Evolutionary conservation across 805 yeast genomes (phyloP), one percentile per base, ranked within the genome.

Genomic region (Monosporozyma siamensis): DNA sequence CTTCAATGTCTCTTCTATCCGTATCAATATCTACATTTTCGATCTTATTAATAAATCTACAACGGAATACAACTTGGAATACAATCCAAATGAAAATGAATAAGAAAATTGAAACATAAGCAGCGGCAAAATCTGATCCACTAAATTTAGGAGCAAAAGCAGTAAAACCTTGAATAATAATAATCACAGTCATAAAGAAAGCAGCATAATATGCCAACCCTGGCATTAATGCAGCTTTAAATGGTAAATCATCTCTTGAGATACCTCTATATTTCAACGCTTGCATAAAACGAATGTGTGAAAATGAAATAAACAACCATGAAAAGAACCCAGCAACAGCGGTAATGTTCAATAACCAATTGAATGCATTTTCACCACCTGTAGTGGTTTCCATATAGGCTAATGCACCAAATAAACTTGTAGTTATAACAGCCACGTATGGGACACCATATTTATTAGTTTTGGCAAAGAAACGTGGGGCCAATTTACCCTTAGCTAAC

Each of bases 251-350:
- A 51, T 80, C 78, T 54, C 95, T 67, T 21, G 80, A 67, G 43
- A 82, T 78, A 40, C 79, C 78, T 59, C 87, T 75, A 18, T 66
- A 58, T 51, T 71, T 74, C 52, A 85, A 64, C 26, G 81, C 79
- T 32, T 67, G 61, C 80, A 82, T 82, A 64, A 82, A 82, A 58
- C 89, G 69, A 44, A 82, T 63, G 61, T 81, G 89, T 3, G 82
- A 68, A 37, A 73, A 61, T 23, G 79, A 70, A 47, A 82, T 80
- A 58, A 77, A 73, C 39, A 77, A 71, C 89, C 89, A 80, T 14
- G 84, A 72, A 51, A 81, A 78, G 50, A 82, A 70, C 45, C 89
- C 89, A 9, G 88, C 80, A 39, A 81, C 80, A 23, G 84, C 83
- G n/a, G 85, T 74, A 52, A 82, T 80, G 59, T 80, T 81, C 50